A percentile compares a stretch with the other conserved stretches of the same genome.
phyloP scores from a whole-genome alignment of 352 stramenopile species.

The Phytophthora pistaciae region DNA sequence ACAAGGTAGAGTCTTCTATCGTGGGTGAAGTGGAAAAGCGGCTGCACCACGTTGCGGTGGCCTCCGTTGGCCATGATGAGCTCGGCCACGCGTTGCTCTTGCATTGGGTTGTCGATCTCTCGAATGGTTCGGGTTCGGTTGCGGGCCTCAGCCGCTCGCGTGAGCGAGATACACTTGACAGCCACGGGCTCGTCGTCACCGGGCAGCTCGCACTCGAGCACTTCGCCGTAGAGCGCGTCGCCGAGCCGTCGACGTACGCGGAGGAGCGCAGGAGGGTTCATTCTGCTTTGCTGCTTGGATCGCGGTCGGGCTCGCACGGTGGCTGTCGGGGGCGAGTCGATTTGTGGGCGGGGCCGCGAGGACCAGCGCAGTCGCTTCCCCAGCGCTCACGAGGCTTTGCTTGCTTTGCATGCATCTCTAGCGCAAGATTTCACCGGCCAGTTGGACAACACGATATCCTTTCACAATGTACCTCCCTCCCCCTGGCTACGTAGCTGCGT shows the following conservation, averaged over 20 bases:
- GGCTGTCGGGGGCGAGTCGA: not conserved
- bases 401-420: not conserved
- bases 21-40: conserved; percentile 34
- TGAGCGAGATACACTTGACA: conserved; percentile 45
- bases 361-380: not conserved
- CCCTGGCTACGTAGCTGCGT: too few species aligned
- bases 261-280: conserved; percentile 11
- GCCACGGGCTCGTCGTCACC: conserved; percentile 20
- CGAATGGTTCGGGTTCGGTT: conserved; percentile 1
- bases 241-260: conserved; percentile 30
- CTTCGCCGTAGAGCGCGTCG: conserved; percentile 33
- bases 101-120: conserved; percentile 38
- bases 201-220: conserved; percentile 34
- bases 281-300: not conserved
- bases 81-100: conserved; percentile 26
- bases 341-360: not conserved
- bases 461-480: not conserved
- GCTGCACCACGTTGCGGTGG: conserved; percentile 45
- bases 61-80: conserved; percentile 23
- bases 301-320: not conserved
- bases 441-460: not conserved
- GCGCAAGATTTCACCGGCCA: conserved; percentile 2
- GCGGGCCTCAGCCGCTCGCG: conserved; percentile 11
- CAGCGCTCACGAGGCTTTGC: not conserved
- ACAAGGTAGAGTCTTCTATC: conserved; percentile 42